phyloP scores from a whole-genome alignment of 768 basidiomycete species.

The Collybia sordida region DNA sequence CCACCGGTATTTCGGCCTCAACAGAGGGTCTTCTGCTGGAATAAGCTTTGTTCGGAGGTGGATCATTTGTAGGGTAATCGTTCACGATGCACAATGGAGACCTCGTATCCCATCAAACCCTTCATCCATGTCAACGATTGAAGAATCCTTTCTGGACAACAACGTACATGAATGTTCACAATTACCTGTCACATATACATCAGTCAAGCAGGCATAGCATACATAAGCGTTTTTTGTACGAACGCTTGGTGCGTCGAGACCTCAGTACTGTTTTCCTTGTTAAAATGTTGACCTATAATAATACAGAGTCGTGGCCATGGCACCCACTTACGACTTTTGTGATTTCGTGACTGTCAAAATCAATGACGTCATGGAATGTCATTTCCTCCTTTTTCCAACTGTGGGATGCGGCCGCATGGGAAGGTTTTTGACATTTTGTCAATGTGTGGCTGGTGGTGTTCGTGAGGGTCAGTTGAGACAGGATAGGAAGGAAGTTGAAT shows the following conservation, averaged over 20 bases:
- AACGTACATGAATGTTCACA: too few relatives aligned
- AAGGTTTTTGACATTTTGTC: too few relatives aligned
- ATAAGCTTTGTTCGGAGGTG: too few relatives aligned
- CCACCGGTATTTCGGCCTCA: too few relatives aligned
- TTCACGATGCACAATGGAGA: too few relatives aligned
- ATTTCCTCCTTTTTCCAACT: background rate
- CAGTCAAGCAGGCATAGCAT: background rate
- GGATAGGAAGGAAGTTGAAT: too few relatives aligned
- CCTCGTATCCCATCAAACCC: too few relatives aligned
- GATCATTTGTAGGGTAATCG: slow-evolving; percentile 12
- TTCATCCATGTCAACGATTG: too few relatives aligned
- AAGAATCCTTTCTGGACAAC: too few relatives aligned
- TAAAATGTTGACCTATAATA: background rate
- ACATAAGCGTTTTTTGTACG: background rate
- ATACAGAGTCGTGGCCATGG: background rate
- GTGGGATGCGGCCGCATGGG: background rate
- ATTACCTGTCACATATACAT: background rate
- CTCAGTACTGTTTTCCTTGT: background rate
- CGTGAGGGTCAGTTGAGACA: too few relatives aligned
- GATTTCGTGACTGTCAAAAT: background rate
- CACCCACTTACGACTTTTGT: background rate
- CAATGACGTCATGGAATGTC: background rate
- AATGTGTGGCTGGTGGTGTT: too few relatives aligned
- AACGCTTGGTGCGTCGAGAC: background rate
- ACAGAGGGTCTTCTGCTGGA: too few relatives aligned